Evolutionary conservation across 768 basidiomycete genomes (phyloP).

Genomic region (Calocybe cyanea): DNA sequence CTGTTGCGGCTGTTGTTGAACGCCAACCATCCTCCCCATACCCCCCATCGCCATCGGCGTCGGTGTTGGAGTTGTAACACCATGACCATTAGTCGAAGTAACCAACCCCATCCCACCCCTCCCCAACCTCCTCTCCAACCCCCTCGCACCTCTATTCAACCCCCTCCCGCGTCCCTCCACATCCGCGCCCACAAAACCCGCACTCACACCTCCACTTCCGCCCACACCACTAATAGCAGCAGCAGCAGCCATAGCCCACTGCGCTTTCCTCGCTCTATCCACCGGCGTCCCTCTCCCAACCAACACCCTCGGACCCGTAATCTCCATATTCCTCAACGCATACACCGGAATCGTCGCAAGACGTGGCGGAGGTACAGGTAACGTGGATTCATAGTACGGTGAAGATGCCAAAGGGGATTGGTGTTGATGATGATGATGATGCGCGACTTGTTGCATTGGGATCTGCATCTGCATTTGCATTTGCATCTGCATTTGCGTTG

Average conservation of each 20-base stretch:
- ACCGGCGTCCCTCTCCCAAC: constrained; percentile 34
- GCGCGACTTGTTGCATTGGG: too few species aligned
- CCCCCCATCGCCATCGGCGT: too few species aligned
- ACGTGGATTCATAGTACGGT: constrained; percentile 15
- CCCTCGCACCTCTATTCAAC: neutral
- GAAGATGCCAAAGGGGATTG: too few species aligned
- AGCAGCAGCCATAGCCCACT: constrained; percentile 21
- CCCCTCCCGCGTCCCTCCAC: constrained; percentile 6
- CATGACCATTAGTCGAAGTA: too few species aligned
- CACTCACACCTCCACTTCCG: constrained; percentile 8
- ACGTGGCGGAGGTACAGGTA: constrained; percentile 32
- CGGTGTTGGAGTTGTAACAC: too few species aligned
- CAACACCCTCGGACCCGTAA: constrained; percentile 18
- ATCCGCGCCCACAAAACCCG: too few species aligned
- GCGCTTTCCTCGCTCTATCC: constrained; percentile 21
- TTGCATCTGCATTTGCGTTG: too few species aligned
- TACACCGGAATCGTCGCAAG: constrained; percentile 27
- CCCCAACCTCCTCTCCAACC: constrained; percentile 2
- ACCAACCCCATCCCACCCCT: neutral
- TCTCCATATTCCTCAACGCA: constrained; percentile 23
- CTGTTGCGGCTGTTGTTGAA: neutral
- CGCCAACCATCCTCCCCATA: neutral
- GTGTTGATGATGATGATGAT: too few species aligned
- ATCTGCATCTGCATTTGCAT: too few species aligned
- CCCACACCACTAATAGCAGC: neutral